phyloP scores from a whole-genome alignment of 768 basidiomycete genomes.

The Amanita inopinata region DNA sequence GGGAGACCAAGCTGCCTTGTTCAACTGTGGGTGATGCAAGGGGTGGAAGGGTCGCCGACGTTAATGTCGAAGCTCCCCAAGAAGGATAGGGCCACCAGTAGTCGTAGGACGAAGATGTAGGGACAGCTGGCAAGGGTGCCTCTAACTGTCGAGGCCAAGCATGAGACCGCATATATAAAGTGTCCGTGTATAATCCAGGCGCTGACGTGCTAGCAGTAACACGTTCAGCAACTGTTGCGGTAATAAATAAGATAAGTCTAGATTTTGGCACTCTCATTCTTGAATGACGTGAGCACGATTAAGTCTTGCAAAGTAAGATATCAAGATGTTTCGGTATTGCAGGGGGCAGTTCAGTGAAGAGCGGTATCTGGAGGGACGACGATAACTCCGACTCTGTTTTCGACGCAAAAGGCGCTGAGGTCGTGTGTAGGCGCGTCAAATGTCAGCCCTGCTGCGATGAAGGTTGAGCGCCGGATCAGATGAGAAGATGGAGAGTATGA shows the following conservation, averaged over 20 bases:
- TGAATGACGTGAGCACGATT: not conserved
- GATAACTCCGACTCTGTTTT: slow-evolving; percentile 41
- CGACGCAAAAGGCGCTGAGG: slow-evolving; percentile 52
- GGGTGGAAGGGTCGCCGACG: slow-evolving; percentile 2
- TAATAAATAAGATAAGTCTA: not conserved
- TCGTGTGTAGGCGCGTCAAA: slow-evolving; percentile 56
- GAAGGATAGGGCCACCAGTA: slow-evolving; percentile 31
- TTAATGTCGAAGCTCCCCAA: slow-evolving; percentile 3
- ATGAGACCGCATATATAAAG: not conserved
- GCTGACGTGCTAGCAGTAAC: too few species aligned
- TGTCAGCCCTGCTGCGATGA: slow-evolving; percentile 65
- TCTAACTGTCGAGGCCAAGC: slow-evolving; percentile 5
- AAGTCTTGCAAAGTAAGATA: not conserved
- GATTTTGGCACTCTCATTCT: not conserved
- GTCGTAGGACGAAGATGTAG: slow-evolving; percentile 19
- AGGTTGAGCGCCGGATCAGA: slow-evolving; percentile 68
- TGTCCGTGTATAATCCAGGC: not conserved
- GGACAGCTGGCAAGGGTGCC: slow-evolving; percentile 4
- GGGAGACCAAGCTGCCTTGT: not conserved
- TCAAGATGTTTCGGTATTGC: not conserved
- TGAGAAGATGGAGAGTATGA: slow-evolving; percentile 68
- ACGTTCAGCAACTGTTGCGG: not conserved
- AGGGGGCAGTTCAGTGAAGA: slow-evolving; percentile 14
- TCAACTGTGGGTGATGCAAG: not conserved
- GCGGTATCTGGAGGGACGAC: slow-evolving; percentile 34